Base-by-base conservation (phyloP, 495 filamentous ascomycete species). In the Penicillium daleae region DNA sequence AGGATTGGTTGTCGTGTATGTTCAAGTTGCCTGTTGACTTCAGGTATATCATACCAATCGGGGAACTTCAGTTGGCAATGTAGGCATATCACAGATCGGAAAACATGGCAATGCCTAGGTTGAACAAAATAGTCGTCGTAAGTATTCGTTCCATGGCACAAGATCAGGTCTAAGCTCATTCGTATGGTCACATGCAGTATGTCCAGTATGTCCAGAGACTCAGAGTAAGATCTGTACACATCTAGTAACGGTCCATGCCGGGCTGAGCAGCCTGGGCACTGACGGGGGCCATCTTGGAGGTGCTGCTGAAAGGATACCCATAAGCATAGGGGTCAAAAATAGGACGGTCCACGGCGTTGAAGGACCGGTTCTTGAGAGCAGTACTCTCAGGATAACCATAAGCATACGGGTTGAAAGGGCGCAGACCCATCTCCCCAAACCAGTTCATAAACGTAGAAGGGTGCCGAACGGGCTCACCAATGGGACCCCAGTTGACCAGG, bases 391-490 rank as follows among this genome's bases (percentile, higher is more conserved):
- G n/a, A n/a, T n/a, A n/a, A n/a, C n/a, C n/a, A n/a, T n/a, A n/a
- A n/a, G n/a, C n/a, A n/a, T n/a, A n/a, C n/a, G n/a, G n/a, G n/a
- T n/a, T n/a, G n/a, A n/a, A n/a, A n/a, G n/a, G n/a, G n/a, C n/a
- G n/a, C n/a, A n/a, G n/a, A n/a, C n/a, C n/a, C n/a, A n/a, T n/a
- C n/a, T n/a, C n/a, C n/a, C n/a, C n/a, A n/a, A n/a, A n/a, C n/a
- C n/a, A n/a, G n/a, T n/a, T n/a, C n/a, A n/a, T n/a, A 27, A 4
- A 0, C 2, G 3, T 7, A 21, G 8, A 2, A 22, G 48, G 35
- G 19, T 26, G 46, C 21, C 24, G 44, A 29, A 50, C 53, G 52
- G 53, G 60, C 27, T 42, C 22, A 19, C 60, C 60, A 55, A 63
- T 63, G n/a, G 54, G 26, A 12, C 54, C 54, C 29, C 32, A 63